Conservation (phyloP, 768 basidiomycete genomes). For the Rhodotorula taiwanensis region DNA sequence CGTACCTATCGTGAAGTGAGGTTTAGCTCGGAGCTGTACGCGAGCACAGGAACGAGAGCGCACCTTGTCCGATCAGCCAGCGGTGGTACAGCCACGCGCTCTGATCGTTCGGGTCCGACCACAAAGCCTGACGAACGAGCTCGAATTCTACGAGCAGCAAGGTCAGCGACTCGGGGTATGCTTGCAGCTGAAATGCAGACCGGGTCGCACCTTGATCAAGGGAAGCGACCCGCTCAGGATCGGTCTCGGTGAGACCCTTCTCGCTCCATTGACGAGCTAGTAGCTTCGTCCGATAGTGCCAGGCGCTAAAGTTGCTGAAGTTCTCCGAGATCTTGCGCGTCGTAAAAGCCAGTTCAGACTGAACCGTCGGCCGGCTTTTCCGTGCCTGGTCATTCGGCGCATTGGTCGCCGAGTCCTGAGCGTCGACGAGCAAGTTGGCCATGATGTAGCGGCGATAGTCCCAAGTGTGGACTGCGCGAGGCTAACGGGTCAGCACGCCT, state of each 20-base stretch:
- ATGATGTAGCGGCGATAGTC: slow-evolving; percentile 83
- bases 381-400: no score
- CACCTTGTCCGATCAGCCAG: slow-evolving; percentile 84
- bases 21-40: not conserved
- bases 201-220: slow-evolving; percentile 58
- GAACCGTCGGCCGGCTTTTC: slow-evolving; percentile 43
- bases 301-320: slow-evolving; percentile 96
- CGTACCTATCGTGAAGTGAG: slow-evolving; percentile 55
- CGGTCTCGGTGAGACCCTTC: slow-evolving; percentile 44
- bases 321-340: slow-evolving; percentile 83
- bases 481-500: no score
- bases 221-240: slow-evolving; percentile 52
- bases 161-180: no score
- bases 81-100: slow-evolving; percentile 97
- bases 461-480: slow-evolving; percentile 80
- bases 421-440: slow-evolving; percentile 51
- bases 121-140: slow-evolving; percentile 84
- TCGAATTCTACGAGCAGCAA: slow-evolving; percentile 64
- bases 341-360: slow-evolving; percentile 76
- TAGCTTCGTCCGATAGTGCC: slow-evolving; percentile 88
- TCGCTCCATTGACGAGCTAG: slow-evolving; percentile 59
- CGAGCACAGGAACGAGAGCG: slow-evolving; percentile 28
- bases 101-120: slow-evolving; percentile 92
- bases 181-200: not conserved
- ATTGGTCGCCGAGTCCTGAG: no score